Percentiles rank a stretch among this genome's conserved stretches.
These are phyloP conservation scores for Russula abietina DNA, from an alignment of 768 basidiomycete genomes.

Conservation along the genomic window DNA sequence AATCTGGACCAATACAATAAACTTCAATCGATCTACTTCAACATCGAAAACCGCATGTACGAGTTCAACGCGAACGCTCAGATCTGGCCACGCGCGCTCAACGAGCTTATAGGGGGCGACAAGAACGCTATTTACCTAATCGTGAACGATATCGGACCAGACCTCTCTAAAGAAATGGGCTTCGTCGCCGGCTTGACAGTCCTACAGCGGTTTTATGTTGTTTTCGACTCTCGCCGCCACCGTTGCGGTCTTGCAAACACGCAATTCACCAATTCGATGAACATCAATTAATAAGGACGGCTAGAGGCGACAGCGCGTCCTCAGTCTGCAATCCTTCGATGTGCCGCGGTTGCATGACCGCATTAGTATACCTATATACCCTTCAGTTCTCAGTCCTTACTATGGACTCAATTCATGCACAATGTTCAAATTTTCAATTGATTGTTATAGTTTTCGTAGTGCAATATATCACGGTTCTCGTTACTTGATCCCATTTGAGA, in stretches of 20 bases:
- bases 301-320: neutral
- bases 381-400: no score
- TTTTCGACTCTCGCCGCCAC: constrained; percentile 53
- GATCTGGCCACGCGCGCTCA: constrained; percentile 39
- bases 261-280: constrained; percentile 42
- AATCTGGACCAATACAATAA: constrained; percentile 28
- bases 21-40: constrained; percentile 33
- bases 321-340: no score
- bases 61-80: constrained; percentile 41
- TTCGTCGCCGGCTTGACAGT: constrained; percentile 51
- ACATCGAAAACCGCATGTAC: constrained; percentile 32
- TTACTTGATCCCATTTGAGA: neutral
- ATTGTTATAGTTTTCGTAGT: neutral
- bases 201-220: constrained; percentile 61
- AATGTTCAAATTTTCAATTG: no score
- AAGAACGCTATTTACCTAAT: constrained; percentile 36
- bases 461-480: neutral
- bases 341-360: no score
- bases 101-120: constrained; percentile 40
- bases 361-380: no score
- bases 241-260: constrained; percentile 53
- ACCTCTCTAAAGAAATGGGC: constrained; percentile 33
- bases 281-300: constrained; percentile 27
- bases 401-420: no score
- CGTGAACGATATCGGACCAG: constrained; percentile 35